Evolutionary conservation across 129 eudicot genomes (phyloP).

Genomic region (Chrysanthemum makinoi): DNA sequence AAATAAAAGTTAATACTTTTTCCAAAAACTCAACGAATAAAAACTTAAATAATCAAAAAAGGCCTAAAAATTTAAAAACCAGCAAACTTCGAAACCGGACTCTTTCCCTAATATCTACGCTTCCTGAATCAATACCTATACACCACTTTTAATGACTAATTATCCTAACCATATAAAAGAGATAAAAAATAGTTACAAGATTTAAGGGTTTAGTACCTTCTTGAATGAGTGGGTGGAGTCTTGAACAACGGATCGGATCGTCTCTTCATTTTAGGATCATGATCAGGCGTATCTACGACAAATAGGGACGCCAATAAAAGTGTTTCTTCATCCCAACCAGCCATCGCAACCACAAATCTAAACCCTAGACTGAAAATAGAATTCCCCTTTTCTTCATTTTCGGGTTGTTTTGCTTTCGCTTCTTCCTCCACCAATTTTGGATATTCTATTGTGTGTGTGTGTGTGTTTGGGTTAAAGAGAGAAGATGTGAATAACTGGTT

Average conservation of each 20-base stretch:
- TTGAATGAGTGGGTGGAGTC: no score
- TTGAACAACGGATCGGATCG: conserved; percentile 53
- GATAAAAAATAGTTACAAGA: background rate
- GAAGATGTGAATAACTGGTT: conserved; percentile 27
- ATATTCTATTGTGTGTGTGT: conserved; percentile 16
- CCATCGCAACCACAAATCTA: conserved; percentile 90
- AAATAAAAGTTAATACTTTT: no score
- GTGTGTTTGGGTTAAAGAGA: conserved; percentile 10
- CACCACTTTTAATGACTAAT: no score
- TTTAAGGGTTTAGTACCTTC: conserved; percentile 56
- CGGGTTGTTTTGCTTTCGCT: no score
- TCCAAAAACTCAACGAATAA: no score
- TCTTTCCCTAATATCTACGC: no score
- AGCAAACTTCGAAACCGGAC: no score
- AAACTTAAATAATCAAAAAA: no score
- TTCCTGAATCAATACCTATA: conserved; percentile 42
- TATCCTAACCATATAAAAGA: background rate
- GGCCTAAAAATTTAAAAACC: no score
- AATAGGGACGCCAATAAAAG: conserved; percentile 68
- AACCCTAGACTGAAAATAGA: conserved; percentile 88
- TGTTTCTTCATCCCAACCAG: conserved; percentile 98
- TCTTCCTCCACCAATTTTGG: no score
- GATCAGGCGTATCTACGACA: conserved; percentile 89
- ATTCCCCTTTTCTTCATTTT: no score
- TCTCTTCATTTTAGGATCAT: conserved; percentile 52